Conservation (phyloP, 768 basidiomycete genomes). For the Flagelloscypha sp. region DNA sequence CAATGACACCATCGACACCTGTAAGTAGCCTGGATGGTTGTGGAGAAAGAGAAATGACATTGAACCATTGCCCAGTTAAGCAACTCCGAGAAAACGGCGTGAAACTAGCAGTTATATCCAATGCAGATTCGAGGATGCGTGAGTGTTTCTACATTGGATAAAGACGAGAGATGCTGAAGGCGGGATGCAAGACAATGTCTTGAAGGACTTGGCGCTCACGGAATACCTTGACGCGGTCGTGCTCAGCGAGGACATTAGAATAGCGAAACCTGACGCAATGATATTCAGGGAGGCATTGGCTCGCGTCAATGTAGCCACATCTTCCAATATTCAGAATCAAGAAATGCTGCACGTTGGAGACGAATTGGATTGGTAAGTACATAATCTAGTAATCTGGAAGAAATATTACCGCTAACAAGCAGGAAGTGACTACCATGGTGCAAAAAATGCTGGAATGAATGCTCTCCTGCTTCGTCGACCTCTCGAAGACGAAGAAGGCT, state of each 20-base stretch:
- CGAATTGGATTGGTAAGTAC: slow-evolving; percentile 53
- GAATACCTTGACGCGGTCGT: slow-evolving; percentile 43
- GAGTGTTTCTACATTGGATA: slow-evolving; percentile 22
- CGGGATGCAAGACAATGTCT: slow-evolving; percentile 29
- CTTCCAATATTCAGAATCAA: slow-evolving; percentile 21
- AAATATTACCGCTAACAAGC: slow-evolving; percentile 1
- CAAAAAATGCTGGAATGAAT: slow-evolving; percentile 43
- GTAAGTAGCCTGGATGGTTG: slow-evolving; percentile 29
- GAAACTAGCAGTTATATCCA: slow-evolving; percentile 59
- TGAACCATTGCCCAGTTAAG: too few species aligned
- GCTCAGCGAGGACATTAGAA: slow-evolving; percentile 60
- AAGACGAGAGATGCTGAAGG: too few species aligned
- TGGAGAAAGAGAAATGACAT: too few species aligned
- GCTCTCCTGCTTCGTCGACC: slow-evolving; percentile 50
- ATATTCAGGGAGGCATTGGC: slow-evolving; percentile 47
- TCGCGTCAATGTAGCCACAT: slow-evolving; percentile 17
- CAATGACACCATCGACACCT: slow-evolving; percentile 38
- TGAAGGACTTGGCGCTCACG: slow-evolving; percentile 54
- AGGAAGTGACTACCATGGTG: slow-evolving; percentile 60
- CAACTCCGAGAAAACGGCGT: too few species aligned
- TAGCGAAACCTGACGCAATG: slow-evolving; percentile 58
- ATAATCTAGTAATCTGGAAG: not conserved
- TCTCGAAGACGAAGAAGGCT: slow-evolving; percentile 39
- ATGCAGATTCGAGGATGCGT: slow-evolving; percentile 70
- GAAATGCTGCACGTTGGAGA: slow-evolving; percentile 71